phyloP scores from a whole-genome alignment of 768 basidiomycete species.

The Mycena vitilis region DNA sequence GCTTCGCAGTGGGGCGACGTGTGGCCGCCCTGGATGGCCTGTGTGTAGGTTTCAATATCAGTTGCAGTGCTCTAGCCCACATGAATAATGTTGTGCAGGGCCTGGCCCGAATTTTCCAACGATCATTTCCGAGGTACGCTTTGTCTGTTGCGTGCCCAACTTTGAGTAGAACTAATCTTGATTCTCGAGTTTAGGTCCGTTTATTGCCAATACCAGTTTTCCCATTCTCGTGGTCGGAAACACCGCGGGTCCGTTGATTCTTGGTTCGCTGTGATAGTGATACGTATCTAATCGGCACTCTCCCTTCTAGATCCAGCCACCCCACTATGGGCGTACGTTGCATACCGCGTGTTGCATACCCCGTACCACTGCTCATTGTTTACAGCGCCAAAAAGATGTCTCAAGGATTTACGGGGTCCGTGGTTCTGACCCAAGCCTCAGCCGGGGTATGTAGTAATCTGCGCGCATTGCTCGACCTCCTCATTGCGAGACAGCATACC shows the following conservation, averaged over 20 bases:
- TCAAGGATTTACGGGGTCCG: conserved; percentile 34
- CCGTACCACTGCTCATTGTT: background rate
- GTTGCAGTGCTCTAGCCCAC: background rate
- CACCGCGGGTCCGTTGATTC: too few relatives aligned
- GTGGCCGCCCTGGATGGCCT: conserved; percentile 2
- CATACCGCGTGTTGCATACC: too few relatives aligned
- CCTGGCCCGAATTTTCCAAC: conserved; percentile 34
- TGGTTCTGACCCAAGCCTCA: conserved; percentile 38
- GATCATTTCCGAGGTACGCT: conserved; percentile 27
- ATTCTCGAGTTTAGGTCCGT: too few relatives aligned
- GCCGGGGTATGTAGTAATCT: conserved; percentile 15
- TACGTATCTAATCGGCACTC: background rate
- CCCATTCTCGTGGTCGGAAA: conserved; percentile 24
- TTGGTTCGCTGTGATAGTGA: too few relatives aligned
- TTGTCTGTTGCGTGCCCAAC: too few relatives aligned
- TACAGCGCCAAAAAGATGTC: conserved; percentile 38
- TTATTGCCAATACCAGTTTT: background rate
- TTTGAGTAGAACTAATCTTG: too few relatives aligned
- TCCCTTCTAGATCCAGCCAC: conserved; percentile 34
- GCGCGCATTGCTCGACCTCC: background rate
- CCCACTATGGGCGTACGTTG: conserved; percentile 33
- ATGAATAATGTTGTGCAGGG: conserved; percentile 4
- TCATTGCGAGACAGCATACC: conserved; percentile 27
- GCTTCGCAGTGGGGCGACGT: conserved; percentile 15
- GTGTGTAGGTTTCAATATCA: conserved; percentile 16